Evolutionary conservation across 768 basidiomycete genomes (phyloP).

Genomic region (Mycena venus): DNA sequence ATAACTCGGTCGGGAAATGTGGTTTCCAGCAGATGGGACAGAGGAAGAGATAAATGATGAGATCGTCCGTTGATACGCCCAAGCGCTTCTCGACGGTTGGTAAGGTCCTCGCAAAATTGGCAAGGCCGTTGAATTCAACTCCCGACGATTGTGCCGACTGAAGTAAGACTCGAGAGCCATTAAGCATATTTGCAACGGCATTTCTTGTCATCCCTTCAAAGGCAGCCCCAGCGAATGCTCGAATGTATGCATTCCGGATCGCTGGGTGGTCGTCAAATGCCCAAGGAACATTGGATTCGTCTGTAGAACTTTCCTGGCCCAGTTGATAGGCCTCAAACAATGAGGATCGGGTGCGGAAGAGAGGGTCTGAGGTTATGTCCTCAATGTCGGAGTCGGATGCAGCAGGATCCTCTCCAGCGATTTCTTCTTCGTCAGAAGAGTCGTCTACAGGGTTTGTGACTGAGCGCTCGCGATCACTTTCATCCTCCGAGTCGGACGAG

Average conservation of each 20-base stretch:
- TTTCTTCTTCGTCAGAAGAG: not conserved
- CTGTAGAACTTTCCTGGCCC: not conserved
- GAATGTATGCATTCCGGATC: slow-evolving; percentile 38
- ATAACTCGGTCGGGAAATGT: too few species aligned
- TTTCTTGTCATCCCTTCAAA: slow-evolving; percentile 36
- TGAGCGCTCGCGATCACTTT: not conserved
- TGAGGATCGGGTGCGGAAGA: not conserved
- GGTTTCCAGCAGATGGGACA: too few species aligned
- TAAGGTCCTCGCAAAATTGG: slow-evolving; percentile 36
- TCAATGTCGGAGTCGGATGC: not conserved
- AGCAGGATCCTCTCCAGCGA: not conserved
- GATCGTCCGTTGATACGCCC: too few species aligned
- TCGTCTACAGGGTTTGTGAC: not conserved
- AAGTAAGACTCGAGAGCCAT: not conserved
- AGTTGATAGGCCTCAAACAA: not conserved
- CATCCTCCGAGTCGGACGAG: not conserved
- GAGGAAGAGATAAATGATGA: too few species aligned
- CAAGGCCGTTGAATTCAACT: slow-evolving; percentile 14
- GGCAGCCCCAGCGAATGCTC: slow-evolving; percentile 31
- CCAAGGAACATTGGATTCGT: slow-evolving; percentile 10
- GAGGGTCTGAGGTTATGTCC: not conserved
- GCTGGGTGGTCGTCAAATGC: slow-evolving; percentile 41
- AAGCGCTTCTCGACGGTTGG: too few species aligned
- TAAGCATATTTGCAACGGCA: slow-evolving; percentile 16
- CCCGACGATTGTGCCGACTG: not conserved